Evolutionary conservation across 208 protist genomes (phyloP), one percentile per base, ranked within the genome.

Genomic region (Crithidia fasciculata): DNA sequence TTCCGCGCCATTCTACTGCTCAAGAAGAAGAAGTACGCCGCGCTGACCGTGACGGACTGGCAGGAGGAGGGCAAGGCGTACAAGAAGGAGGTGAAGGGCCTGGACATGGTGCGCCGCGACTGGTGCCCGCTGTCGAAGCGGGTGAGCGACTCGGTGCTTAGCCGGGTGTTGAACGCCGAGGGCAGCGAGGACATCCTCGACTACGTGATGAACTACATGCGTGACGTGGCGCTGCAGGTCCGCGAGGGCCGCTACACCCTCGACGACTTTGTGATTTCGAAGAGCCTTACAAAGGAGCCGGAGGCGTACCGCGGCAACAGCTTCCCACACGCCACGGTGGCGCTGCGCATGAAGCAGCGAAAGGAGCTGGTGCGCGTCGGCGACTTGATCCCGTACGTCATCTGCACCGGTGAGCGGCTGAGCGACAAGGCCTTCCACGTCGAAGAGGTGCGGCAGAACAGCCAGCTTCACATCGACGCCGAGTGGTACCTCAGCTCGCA

Each of bases 21-120:
- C 50, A 92, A 91, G 70, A 97, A 97, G 81, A 97, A 97, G 72
- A 98, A 98, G 76, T 99, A 98, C 86, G 97, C 97, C 3, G 90
- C 96, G 39, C 68, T 98, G 15, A 84, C 73, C 8, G 89, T 96
- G 43, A 79, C 87, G 18, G 88, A 95, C 64, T 95, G 87, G 81
- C 81, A 89, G 63, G 82, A 79, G 9, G 88, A 92, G 58, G 86
- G 90, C 18, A 83, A 79, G 16, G 73, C 75, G 10, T 89, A 88
- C 65, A 93, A 96, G 67, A 85, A 87, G 49, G 97, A 99, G 78
- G 86, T 98, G 8, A 99, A 99, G 81, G 99, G 99, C 50, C 78
- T 99, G 1, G 99, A 99, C 82, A 96, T 99, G 61, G 99, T 99
- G 43, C 91, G 99, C 19, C 95, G 99, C 59, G 99, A 99, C 84